Conservation (phyloP, 768 basidiomycete species). For the Lactarius tabidus region DNA sequence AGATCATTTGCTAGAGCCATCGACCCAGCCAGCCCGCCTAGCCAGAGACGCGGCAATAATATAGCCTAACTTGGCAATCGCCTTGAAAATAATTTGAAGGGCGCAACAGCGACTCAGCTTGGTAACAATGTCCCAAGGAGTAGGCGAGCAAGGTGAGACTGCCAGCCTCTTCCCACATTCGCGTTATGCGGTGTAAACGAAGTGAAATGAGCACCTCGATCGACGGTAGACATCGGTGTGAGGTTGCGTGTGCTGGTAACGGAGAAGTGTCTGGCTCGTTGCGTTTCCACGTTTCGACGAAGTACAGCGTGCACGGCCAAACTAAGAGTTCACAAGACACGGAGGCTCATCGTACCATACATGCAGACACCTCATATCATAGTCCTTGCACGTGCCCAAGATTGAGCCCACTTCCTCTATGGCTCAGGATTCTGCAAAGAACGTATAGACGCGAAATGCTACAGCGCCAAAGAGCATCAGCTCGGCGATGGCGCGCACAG, state of each 20-base stretch:
- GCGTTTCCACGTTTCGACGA: not conserved
- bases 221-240: not conserved
- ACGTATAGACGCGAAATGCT: constrained; percentile 15
- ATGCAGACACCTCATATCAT: not conserved
- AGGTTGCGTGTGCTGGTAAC: not conserved
- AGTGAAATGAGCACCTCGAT: not conserved
- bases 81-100: not conserved
- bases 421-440: not conserved
- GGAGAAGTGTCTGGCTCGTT: not conserved
- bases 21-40: too few relatives aligned
- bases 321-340: not conserved
- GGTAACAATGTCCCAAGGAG: not conserved
- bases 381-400: not conserved
- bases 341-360: not conserved
- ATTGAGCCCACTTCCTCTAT: not conserved
- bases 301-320: not conserved
- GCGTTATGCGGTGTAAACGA: not conserved
- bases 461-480: constrained; percentile 17
- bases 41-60: not conserved
- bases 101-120: not conserved
- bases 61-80: not conserved
- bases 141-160: not conserved
- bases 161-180: not conserved
- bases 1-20: not conserved
- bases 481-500: constrained; percentile 6